Conservation (phyloP, 2,329 filamentous ascomycete genomes). For the Juglanconis juglandina region DNA sequence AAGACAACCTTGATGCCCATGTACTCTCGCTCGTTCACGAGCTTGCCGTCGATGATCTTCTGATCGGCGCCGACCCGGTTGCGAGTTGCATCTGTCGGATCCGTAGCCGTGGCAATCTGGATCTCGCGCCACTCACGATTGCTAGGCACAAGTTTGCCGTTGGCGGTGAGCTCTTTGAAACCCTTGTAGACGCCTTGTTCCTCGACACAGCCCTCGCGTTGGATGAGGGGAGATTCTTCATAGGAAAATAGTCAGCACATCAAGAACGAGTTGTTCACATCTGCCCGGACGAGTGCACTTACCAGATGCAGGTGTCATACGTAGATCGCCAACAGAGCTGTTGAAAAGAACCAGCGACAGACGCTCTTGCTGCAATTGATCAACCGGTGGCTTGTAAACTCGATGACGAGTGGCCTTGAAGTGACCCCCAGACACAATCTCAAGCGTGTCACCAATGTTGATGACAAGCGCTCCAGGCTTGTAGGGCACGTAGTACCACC, state of each 20-base stretch:
- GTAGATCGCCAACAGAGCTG: conserved; percentile 40
- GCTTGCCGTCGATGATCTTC: conserved; percentile 39
- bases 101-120: conserved; percentile 41
- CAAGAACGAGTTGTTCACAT: not conserved
- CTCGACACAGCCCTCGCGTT: conserved; percentile 38
- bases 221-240: conserved; percentile 28
- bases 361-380: conserved; percentile 37
- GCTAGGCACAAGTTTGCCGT: conserved; percentile 40
- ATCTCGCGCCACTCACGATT: conserved; percentile 48
- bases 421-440: conserved; percentile 44
- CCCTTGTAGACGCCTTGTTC: conserved; percentile 44
- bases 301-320: conserved; percentile 36
- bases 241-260: not conserved
- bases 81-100: conserved; percentile 37
- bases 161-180: conserved; percentile 39
- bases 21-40: conserved; percentile 44
- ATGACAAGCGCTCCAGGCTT: conserved; percentile 45
- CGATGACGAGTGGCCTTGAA: conserved; percentile 44
- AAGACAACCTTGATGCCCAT: conserved; percentile 44
- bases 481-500: conserved; percentile 46
- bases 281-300: not conserved
- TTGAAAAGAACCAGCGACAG: conserved; percentile 43
- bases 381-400: conserved; percentile 39
- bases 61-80: conserved; percentile 41
- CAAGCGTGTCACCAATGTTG: conserved; percentile 43